These are phyloP conservation scores for Elongisporangium undulatum DNA, from an alignment of 352 stramenopile species.

Conservation along the genomic window DNA sequence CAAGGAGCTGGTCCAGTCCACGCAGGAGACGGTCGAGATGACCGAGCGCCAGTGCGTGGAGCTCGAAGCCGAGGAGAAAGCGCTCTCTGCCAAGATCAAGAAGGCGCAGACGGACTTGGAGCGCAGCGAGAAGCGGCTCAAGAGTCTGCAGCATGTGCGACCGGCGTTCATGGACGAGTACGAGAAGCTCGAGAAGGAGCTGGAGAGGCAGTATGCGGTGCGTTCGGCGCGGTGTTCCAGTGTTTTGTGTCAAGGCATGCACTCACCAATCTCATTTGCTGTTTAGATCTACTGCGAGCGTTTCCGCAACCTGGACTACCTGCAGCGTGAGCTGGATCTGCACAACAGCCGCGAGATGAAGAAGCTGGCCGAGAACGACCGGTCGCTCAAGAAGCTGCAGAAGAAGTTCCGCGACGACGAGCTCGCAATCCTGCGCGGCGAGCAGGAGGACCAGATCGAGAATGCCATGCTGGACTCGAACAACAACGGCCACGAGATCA, in stretches of 20 bases:
- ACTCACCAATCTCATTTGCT: background rate
- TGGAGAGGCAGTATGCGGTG: slow-evolving; percentile 93
- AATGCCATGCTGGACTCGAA: slow-evolving; percentile 42
- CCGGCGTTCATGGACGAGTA: slow-evolving; percentile 98
- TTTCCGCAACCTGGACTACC: slow-evolving; percentile 96
- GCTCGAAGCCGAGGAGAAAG: slow-evolving; percentile 91
- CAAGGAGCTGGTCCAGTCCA: slow-evolving; percentile 61
- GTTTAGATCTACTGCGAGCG: slow-evolving; percentile 87
- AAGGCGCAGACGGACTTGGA: slow-evolving; percentile 95
- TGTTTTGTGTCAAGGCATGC: background rate
- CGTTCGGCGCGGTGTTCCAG: background rate
- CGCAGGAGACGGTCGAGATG: slow-evolving; percentile 84
- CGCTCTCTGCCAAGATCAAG: slow-evolving; percentile 90
- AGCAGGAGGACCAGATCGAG: slow-evolving; percentile 82
- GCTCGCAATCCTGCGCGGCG: slow-evolving; percentile 79
- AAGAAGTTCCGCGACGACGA: slow-evolving; percentile 93
- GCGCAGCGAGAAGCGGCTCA: slow-evolving; percentile 93
- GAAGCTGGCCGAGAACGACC: slow-evolving; percentile 84
- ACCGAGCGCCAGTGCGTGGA: slow-evolving; percentile 88
- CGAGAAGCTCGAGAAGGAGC: slow-evolving; percentile 95
- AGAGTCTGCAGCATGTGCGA: slow-evolving; percentile 88
- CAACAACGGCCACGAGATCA: slow-evolving; percentile 33
- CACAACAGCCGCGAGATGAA: slow-evolving; percentile 86
- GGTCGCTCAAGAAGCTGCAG: slow-evolving; percentile 90
- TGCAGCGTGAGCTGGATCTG: slow-evolving; percentile 92